Percentiles rank a stretch among this genome's conserved stretches.
These are phyloP conservation scores for Chiua virens DNA, from an alignment of 768 basidiomycete species.

Conservation along the genomic window DNA sequence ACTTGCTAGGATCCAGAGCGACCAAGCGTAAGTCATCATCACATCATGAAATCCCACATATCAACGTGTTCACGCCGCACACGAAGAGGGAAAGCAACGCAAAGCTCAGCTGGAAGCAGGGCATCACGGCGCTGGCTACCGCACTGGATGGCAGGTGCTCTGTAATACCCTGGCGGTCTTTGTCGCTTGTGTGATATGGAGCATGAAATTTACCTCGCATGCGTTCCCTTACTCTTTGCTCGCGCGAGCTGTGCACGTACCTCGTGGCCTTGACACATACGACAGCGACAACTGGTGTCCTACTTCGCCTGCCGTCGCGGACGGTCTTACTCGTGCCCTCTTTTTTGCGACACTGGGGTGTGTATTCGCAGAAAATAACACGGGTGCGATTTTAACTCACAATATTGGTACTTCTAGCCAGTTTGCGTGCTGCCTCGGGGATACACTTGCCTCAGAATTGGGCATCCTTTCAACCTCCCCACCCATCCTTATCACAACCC, in stretches of 20 bases:
- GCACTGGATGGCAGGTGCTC: constrained; percentile 78
- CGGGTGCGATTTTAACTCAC: background rate
- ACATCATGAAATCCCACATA: background rate
- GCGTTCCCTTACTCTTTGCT: constrained; percentile 38
- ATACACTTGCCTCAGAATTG: constrained; percentile 91
- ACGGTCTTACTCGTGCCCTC: constrained; percentile 59
- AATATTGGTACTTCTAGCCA: constrained; percentile 55
- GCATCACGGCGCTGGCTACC: constrained; percentile 70
- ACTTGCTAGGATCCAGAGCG: constrained; percentile 76
- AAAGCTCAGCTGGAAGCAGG: constrained; percentile 81
- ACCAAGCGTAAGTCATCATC: constrained; percentile 67
- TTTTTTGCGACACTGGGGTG: constrained; percentile 71
- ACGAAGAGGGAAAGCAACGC: constrained; percentile 64
- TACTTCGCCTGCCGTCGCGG: constrained; percentile 40
- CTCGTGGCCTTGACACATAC: constrained; percentile 31
- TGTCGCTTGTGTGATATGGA: constrained; percentile 63
- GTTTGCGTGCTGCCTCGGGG: constrained; percentile 86
- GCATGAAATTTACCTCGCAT: constrained; percentile 50
- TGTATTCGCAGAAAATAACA: constrained; percentile 3
- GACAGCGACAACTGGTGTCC: constrained; percentile 61
- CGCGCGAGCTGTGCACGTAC: constrained; percentile 6
- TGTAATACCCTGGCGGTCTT: constrained; percentile 74
- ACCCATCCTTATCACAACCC: constrained; percentile 79
- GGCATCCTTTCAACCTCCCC: constrained; percentile 75
- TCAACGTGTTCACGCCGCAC: background rate